Percentiles rank a stretch among this genome's conserved stretches.
phyloP scores from a whole-genome alignment of 192 early-diverging fungal species.

The Nowakowskiella sp. region DNA sequence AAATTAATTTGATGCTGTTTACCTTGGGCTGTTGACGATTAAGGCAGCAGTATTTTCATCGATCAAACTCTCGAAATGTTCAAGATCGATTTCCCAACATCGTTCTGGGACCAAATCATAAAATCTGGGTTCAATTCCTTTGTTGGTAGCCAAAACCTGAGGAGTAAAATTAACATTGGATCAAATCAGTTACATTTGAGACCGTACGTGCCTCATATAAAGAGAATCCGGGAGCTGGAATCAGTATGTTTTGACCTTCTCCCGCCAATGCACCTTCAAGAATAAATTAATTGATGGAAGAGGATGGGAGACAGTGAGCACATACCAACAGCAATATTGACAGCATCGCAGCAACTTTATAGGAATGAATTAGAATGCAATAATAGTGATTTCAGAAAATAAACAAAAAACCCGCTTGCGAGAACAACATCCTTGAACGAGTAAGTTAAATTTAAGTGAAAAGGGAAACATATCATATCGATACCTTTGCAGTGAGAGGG shows the following conservation, averaged over 20 bases:
- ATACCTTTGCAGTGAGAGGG: constrained; percentile 46
- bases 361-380: background rate
- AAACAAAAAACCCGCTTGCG: constrained; percentile 49
- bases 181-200: background rate
- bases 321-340: constrained; percentile 55
- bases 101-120: constrained; percentile 64
- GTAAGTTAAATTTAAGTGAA: background rate
- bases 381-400: background rate
- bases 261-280: constrained; percentile 65
- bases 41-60: constrained; percentile 73
- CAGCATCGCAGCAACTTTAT: constrained; percentile 24
- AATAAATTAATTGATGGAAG: no score
- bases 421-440: constrained; percentile 63
- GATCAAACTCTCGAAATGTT: constrained; percentile 69
- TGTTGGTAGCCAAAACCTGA: constrained; percentile 59
- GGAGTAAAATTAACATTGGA: background rate
- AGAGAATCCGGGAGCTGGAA: constrained; percentile 80
- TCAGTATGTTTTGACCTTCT: constrained; percentile 74
- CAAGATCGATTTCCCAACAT: constrained; percentile 80
- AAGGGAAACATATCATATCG: background rate
- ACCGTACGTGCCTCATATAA: constrained; percentile 51
- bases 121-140: constrained; percentile 67
- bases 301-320: constrained; percentile 64
- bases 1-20: background rate
- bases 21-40: constrained; percentile 67